A percentile compares a stretch with the other conserved stretches of the same genome.
Conservation (phyloP, 768 basidiomycete genomes). For the Lactifluus subvellereus region DNA sequence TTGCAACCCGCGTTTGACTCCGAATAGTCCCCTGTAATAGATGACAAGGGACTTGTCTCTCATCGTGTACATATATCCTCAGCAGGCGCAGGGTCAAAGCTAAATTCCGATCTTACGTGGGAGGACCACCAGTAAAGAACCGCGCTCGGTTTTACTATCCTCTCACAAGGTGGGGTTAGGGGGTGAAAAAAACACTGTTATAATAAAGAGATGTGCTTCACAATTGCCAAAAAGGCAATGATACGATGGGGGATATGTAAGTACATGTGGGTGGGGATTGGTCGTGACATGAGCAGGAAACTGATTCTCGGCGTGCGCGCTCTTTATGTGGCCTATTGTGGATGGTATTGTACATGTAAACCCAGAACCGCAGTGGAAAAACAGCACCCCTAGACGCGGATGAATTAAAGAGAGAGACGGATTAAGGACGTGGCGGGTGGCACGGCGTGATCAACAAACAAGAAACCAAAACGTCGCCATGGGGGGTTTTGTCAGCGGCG, state of each 20-base stretch:
- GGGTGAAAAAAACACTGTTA: conserved; percentile 9
- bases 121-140: too few relatives aligned
- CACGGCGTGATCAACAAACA: not conserved
- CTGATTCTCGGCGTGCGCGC: conserved; percentile 7
- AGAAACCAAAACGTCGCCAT: not conserved
- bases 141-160: not conserved
- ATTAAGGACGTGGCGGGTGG: not conserved
- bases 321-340: conserved; percentile 6
- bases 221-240: conserved; percentile 10
- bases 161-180: not conserved
- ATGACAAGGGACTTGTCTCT: too few relatives aligned
- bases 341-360: conserved; percentile 18
- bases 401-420: not conserved
- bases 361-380: conserved; percentile 7
- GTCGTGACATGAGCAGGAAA: conserved; percentile 4
- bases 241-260: conserved; percentile 18
- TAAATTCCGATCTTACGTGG: too few relatives aligned
- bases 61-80: too few relatives aligned
- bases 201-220: conserved; percentile 23
- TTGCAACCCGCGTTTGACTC: too few relatives aligned
- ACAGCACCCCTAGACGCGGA: conserved; percentile 6
- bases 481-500: conserved; percentile 43
- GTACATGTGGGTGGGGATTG: conserved; percentile 12
- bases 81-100: too few relatives aligned
- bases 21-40: too few relatives aligned